Evolutionary conservation across 2,329 filamentous ascomycete genomes (phyloP), one percentile per base, ranked within the genome.

Genomic region (Alternaria consortialis): DNA sequence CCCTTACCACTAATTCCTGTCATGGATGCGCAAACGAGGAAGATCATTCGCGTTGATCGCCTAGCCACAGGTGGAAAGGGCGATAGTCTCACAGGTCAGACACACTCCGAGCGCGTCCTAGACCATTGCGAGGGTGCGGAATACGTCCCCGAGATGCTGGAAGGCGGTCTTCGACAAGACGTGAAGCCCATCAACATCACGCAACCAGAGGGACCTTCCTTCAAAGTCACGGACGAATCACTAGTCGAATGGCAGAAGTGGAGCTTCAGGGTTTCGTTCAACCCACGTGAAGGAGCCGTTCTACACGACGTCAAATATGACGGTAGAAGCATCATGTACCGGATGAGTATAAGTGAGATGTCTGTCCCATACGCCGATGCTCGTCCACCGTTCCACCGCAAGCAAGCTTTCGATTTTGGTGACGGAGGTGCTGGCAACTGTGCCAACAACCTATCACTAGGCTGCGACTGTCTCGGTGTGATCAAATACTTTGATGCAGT

Each of bases 281-380:
- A 78, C 46, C 72, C 75, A 11, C 73, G 78, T 12, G 78, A 93
- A 74, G 90, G 90, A 7, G 85, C 88, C 8, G 88, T 90, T 3
- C 81, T 93, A 3, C 89, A 92, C 90, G 89, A 92, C 66, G 79
- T 93, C 15, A 84, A 84, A 70, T 93, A 90, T 70, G 87, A 90
- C 66, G 84, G 84, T 36, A 84, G 89, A 17, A 87, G 85, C 42
- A 80, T 92, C 29, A 83, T 92, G 70, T 89, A 91, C 77, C 84
- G 90, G 1, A 76, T 92, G 31, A 87, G 86, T 63, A 83, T 90
- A 59, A 87, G 86, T 63, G 90, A 93, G 74, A 90, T 92, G 86
- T 81, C 82, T 5, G 88, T 91, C 0, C 88, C 88, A 0, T 92
- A 91, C 65, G 88, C 82, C 3, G 89, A 91, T 67, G 87, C 76